Evolutionary conservation across 495 filamentous ascomycete genomes (phyloP).

Genomic region (Aspergillus egyptiacus): DNA sequence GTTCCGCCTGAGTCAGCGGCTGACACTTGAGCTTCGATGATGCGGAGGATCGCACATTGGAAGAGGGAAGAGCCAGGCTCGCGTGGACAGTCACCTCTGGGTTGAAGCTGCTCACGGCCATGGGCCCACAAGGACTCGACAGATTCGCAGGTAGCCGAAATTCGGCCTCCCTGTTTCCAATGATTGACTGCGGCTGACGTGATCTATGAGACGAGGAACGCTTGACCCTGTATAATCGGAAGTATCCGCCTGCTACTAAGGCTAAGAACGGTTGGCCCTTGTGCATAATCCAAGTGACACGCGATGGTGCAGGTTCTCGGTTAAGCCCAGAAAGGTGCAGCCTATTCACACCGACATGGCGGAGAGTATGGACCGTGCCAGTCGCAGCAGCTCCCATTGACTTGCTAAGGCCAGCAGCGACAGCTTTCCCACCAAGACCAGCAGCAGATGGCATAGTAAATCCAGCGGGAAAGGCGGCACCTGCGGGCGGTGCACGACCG

Average conservation of each 20-base stretch:
- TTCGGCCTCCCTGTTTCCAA: constrained; percentile 56
- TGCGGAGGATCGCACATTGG: constrained; percentile 25
- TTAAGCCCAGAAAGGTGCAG: constrained; percentile 61
- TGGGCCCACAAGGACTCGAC: constrained; percentile 32
- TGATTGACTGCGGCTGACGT: constrained; percentile 45
- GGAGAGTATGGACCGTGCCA: constrained; percentile 69
- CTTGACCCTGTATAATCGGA: constrained; percentile 63
- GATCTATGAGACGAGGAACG: constrained; percentile 38
- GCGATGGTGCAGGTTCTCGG: constrained; percentile 35
- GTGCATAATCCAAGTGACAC: constrained; percentile 37
- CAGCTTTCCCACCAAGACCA: constrained; percentile 64
- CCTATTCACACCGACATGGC: constrained; percentile 78
- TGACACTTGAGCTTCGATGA: constrained; percentile 35
- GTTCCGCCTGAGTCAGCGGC: constrained; percentile 76
- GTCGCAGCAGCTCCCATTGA: constrained; percentile 78
- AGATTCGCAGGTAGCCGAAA: constrained; percentile 52
- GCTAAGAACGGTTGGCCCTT: constrained; percentile 35
- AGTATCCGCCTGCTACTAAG: constrained; percentile 34
- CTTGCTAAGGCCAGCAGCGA: constrained; percentile 76
- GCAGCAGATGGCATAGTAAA: constrained; percentile 60
- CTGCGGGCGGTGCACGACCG: constrained; percentile 44
- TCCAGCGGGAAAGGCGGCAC: constrained; percentile 42
- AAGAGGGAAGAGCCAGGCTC: constrained; percentile 32
- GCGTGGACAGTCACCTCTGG: constrained; percentile 26
- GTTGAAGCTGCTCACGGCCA: constrained; percentile 28